Evolutionary conservation across 2,329 filamentous ascomycete species (phyloP), one percentile per base, ranked within the genome.

Genomic region (Alternaria conjuncta): DNA sequence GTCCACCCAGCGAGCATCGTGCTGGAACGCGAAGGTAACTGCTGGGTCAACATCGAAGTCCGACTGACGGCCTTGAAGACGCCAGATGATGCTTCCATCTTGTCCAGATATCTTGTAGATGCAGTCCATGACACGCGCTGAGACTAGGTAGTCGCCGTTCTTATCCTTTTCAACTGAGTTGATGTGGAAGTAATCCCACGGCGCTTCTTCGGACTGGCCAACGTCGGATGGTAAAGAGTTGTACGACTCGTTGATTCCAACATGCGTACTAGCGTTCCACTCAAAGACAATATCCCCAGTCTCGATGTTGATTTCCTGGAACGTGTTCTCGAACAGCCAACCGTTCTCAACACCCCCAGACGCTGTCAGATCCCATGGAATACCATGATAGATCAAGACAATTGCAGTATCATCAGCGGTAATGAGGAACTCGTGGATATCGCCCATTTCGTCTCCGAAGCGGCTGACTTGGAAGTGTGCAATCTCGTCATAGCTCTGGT

Each of bases 381-480:
- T 75, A 2, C 78, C 62, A 20, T 81, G 75, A 56, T 84, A 84
- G 15, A 81, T 73, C 0, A 79, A 77, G 18, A 85, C 72, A 4
- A 85, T 61, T 1, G 81, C 81, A 1, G 83, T 84, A 21, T 79
- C 78, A 12, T 82, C 70, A 6, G 65, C 61, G 0, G 83, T 85
- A 58, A 85, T 80, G 13, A 71, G 75, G 43, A 84, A 84, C 59
- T 85, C 83, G 60, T 85, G 81, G 13, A 83, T 64, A 61, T 85
- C 83, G 13, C 67, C 71, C 49, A 60, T 55, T 15, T 66, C 44
- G 3, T 65, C 55, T 13, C 59, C 62, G n/a, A 62, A 69, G 15
- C 57, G 45, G 36, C 58, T 61, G 4, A 66, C 54, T 7, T 67
- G 60, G 45, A 72, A 65, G 43, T 65, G 67, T 7, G 61, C 61